Evolutionary conservation across 306 rosid species (phyloP), one percentile per base, ranked within the genome.

Genomic region (Malus domestica): DNA sequence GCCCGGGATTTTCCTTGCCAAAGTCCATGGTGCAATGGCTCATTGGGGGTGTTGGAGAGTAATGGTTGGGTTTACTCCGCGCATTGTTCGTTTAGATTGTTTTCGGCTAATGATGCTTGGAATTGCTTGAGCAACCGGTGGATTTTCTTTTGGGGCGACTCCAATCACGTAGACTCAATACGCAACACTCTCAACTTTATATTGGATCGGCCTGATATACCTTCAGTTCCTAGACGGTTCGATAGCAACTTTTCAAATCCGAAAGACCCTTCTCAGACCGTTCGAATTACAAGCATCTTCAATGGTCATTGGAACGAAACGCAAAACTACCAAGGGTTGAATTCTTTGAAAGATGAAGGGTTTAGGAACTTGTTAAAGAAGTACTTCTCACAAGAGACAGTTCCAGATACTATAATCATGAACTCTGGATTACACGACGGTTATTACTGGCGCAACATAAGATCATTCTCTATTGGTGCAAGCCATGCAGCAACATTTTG

Each of bases 1-100:
- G 73, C 82, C 35, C 78, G 84, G 4, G 81, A 85, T 62, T 89
- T 88, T 76, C 92, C 91, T 49, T 93, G 98, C 82, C 83, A 45
- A 69, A 79, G 81, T 64, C 96, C 92, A 22, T 93, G 98, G 98
- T 93, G 98, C 80, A 73, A 81, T 76, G 98, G 98, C 55, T 86
- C 97, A 4, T 78, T 93, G 85, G 97, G 96, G 15, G 54, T 72
- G 78, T 63, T 93, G 79, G 97, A 93, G 87, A 93, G 98, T 67
- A 93, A 93, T 82, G 98, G 98, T n/a, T 93, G 98, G 98, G 97
- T 93, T 9, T 93, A 93, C 85, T 93, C 98, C 6, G 62, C 96
- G 0, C 98, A 93, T 52, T 93, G 98, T 78, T 80, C 98, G 8
- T 93, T 93, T 74, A 79, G 80, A 59, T 70, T 91, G 82, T 91